Evolutionary conservation across 2,329 filamentous ascomycete species (phyloP), one percentile per base, ranked within the genome.

Genomic region (Sporothrix schenckii): DNA sequence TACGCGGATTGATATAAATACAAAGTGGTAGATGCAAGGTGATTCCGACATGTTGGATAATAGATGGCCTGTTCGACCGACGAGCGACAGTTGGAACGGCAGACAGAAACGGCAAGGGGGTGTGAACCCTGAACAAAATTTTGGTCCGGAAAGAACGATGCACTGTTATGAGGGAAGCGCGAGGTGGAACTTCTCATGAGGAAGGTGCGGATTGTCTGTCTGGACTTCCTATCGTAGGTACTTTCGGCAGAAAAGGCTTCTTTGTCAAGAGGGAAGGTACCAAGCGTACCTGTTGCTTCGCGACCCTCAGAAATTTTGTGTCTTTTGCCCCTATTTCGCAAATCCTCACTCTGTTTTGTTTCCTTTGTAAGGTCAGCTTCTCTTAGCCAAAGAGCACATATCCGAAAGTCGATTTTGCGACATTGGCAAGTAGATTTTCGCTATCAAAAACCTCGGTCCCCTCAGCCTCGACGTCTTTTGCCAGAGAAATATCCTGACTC

Each of bases 31-130:
- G 10, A 10, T 60, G 56, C 56, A 41, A 21, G 19, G 5, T n/a
- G 56, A 60, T 60, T 60, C 56, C 30, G 41, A 60, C 30, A 41
- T 41, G 34, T 41, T 60, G 56, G 56, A 41, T 41, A 60, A 60
- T 60, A 21, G 16, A 60, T n/a, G 54, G 21, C 14, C 14, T 60
- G 56, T 19, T 60, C 19, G 56, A 60, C 34, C 56, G 30, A 60
- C 30, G 56, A 60, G 56, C 56, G 56, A 60, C 34, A 21, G 13
- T 60, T 21, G 21, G n/a, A 21, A 10, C 56, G 30, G 56, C 19
- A 60, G 56, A 60, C 21, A 30, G 11, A 60, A 14, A 41, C 21
- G 4, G 56, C n/a, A 60, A n/a, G 19, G 54, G 54, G 56, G 56
- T 41, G 56, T 41, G 34, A 60, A 60, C 34, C 16, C 56, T 41